phyloP scores from a whole-genome alignment of 768 basidiomycete genomes.

The Pleurotus eryngii region DNA sequence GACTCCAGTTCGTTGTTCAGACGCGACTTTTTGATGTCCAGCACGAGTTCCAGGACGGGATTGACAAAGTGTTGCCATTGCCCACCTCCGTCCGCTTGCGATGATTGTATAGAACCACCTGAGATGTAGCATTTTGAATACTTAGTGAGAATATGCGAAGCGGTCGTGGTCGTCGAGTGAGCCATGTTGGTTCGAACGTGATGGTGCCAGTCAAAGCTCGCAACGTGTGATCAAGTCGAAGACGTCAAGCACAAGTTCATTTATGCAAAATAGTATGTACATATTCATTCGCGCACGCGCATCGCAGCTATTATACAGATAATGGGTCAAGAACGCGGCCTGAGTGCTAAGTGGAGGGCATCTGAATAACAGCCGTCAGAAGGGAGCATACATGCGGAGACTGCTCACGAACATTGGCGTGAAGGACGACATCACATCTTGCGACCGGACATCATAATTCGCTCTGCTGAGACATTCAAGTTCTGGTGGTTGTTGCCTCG shows the following conservation, averaged over 20 bases:
- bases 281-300: neutral
- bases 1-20: slow-evolving; percentile 53
- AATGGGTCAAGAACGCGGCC: neutral
- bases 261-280: neutral
- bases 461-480: neutral
- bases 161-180: slow-evolving; percentile 56
- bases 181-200: slow-evolving; percentile 27
- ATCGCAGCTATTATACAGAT: neutral
- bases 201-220: neutral
- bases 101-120: slow-evolving; percentile 11
- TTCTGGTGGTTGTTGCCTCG: neutral
- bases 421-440: neutral
- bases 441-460: neutral
- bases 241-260: neutral
- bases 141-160: slow-evolving; percentile 54
- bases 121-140: slow-evolving; percentile 66
- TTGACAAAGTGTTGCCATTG: slow-evolving; percentile 84
- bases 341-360: neutral
- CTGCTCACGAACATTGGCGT: neutral
- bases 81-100: slow-evolving; percentile 14
- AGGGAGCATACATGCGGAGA: neutral
- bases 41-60: slow-evolving; percentile 56
- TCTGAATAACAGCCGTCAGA: neutral
- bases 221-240: neutral
- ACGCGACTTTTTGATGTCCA: slow-evolving; percentile 54